Evolutionary conservation across 176 grass and related monocot genomes (phyloP), one percentile per base, ranked within the genome.

Genomic region (Zizania latifolia): DNA sequence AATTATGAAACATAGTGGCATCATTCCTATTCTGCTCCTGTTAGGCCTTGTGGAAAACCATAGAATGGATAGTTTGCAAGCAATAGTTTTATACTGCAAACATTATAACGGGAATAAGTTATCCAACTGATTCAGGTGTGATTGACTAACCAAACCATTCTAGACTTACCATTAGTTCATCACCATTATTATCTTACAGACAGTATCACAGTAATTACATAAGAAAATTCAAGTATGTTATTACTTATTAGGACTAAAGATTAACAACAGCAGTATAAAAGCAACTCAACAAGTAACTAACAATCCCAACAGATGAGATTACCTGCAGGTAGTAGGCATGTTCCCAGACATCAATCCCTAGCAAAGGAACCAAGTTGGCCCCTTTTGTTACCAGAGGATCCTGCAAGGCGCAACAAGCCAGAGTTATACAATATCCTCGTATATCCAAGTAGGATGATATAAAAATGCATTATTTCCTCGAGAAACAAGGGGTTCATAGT

Each of bases 301-400:
- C 23, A 22, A 24, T 69, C 30, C 23, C 3, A 84, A 37, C 45
- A 78, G 60, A 69, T 27, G 66, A 78, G 40, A 60, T 81, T 89
- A 94, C 95, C 95, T 99, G 95, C 36, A 99, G 80, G 79, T 99
- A 99, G 84, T 99, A 99, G 0, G 95, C 95, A 76, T 99, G 95
- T 74, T 99, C 95, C 95, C 95, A 99, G 44, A 94, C 95, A 90
- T 99, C 95, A 76, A 99, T 90, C 30, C 95, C 95, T 50, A 99
- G 72, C 65, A 99, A 90, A 57, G 95, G 87, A 81, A 92, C 58
- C 48, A 99, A 84, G 62, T 29, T 90, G 87, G 87, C 79, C n/a
- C 92, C 92, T 86, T 99, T 99, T 27, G 89, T 90, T 71, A 99
- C 89, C 62, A 99, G 40, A 76, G 95, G 87, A 41, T 94, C 95